Base-by-base conservation (phyloP, 495 filamentous ascomycete species). In the Oidiodendron maius region DNA sequence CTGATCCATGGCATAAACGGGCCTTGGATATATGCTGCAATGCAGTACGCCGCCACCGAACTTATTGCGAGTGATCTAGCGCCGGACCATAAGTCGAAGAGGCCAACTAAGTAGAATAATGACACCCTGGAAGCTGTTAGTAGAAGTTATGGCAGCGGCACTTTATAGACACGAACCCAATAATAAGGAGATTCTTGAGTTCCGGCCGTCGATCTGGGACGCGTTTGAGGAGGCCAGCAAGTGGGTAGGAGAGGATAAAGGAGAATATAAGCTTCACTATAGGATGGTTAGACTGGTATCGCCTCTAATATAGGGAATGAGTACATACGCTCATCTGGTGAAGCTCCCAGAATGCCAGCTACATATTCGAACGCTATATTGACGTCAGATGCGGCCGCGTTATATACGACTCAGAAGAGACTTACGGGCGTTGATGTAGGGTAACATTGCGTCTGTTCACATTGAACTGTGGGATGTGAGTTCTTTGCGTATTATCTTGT, bases 1-100 rank as follows among this genome's bases (percentile, higher is more conserved):
- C 81, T 89, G 36, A 96, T 78, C 93, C 93, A 98, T 69, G 94
- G 94, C 93, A 98, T 98, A 66, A 90, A 87, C 3, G 89, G 87
- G n/a, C 89, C 89, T 41, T 87, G 75, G 16, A 97, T 70, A 61
- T 85, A 93, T 56, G 80, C 76, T 43, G 93, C 84, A 56, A 97
- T 95, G 46, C 74, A 69, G 63, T 97, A 97, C 24, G 87, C 77
- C 28, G 78, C 91, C 18, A 71, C 77, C 0, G 93, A 79, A 58
- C 84, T 87, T 57, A 94, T 81, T 26, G 88, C 60, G 16, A 98
- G 65, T 1, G 90, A 95, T 23, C 79, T 76, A 21, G 94, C 67
- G 35, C 93, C 93, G 66, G 70, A 71, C 93, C 94, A 97, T 44
- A 98, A 76, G 56, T 91, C 87, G 67, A 95, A 98, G n/a, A 98